Base-by-base conservation (phyloP, 768 basidiomycete genomes). In the Obba rivulosa region DNA sequence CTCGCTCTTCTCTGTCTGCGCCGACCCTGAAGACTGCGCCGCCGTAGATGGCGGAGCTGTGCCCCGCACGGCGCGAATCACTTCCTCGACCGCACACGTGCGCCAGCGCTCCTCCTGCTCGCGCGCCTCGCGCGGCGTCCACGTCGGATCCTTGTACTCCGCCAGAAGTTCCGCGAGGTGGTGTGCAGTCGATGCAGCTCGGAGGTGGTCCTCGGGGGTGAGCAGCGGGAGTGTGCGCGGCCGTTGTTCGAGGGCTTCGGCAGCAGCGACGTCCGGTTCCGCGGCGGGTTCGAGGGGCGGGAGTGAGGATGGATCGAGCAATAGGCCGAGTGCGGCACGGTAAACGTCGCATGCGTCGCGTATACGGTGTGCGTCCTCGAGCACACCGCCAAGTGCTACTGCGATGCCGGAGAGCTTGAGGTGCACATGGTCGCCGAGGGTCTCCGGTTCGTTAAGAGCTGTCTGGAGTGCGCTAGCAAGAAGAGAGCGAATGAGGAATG, bases 391-490 rank as follows among this genome's bases (percentile, higher is more conserved):
- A 40, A 87, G 69, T 3, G 74, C 67, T 22, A 83, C 74, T 2
- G 78, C 85, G 11, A 88, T 77, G 3, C 86, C 86, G 0, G 83
- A 79, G 0, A 78, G 67, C 61, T 87, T 88, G 48, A 87, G 73
- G 47, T 81, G 74, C 0, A 31, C 28, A 13, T 31, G 28, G 28
- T 31, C 28, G 5, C 28, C 28, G 28, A 31, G 28, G 7, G 28
- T 31, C 28, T 31, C 28, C 13, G 28, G 28, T 13, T 31, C 28
- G 13, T 31, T 31, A 5, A 74, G 68, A 1, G 81, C 74, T 1
- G 71, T 77, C 23, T 79, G 67, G 67, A 76, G 81, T 31, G 84
- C 83, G 18, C 81, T 83, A 31, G 51, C 36, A 54, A 43, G 48
- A 34, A 9, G 23, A 24, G 35, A 20, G n/a, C 16, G 9, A 18